phyloP scores from a whole-genome alignment of 2,329 filamentous ascomycete species.

The Orbilia ellipsospora region DNA sequence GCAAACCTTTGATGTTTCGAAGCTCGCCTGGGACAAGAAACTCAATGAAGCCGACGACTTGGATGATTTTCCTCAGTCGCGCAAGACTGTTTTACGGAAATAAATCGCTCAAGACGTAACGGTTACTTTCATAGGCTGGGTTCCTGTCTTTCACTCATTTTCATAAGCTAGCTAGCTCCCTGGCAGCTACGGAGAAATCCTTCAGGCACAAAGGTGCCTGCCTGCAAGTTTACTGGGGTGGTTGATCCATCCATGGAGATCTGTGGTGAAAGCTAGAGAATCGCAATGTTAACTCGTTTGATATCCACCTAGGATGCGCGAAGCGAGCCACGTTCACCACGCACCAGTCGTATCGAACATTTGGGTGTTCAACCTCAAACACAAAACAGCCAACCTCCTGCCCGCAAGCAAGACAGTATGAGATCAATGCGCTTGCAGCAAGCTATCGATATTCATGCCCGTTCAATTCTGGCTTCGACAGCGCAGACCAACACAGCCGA shows the following conservation, averaged over 20 bases:
- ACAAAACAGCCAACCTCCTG: slow-evolving; percentile 20
- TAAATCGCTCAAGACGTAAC: slow-evolving; percentile 36
- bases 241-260: slow-evolving; percentile 6
- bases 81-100: slow-evolving; percentile 34
- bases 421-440: background rate
- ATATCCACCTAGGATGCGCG: slow-evolving; percentile 22
- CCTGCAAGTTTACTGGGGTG: slow-evolving; percentile 17
- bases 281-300: slow-evolving; percentile 31
- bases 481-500: slow-evolving; percentile 10
- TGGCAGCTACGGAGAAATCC: slow-evolving; percentile 29
- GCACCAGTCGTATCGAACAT: slow-evolving; percentile 34
- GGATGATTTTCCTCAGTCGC: background rate
- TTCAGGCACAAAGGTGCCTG: slow-evolving; percentile 3
- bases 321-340: slow-evolving; percentile 48
- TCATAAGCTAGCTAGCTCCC: background rate
- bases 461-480: background rate
- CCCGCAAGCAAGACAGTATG: slow-evolving; percentile 32
- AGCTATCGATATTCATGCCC: background rate
- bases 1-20: slow-evolving; percentile 13
- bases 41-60: slow-evolving; percentile 4
- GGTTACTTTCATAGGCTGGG: slow-evolving; percentile 33
- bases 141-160: slow-evolving; percentile 7
- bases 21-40: slow-evolving; percentile 3
- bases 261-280: slow-evolving; percentile 30
- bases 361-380: slow-evolving; percentile 22